These are phyloP conservation scores for Cystobasidium slooffiae DNA, from an alignment of 1,284 basidiomycete species.

Conservation along the genomic window DNA sequence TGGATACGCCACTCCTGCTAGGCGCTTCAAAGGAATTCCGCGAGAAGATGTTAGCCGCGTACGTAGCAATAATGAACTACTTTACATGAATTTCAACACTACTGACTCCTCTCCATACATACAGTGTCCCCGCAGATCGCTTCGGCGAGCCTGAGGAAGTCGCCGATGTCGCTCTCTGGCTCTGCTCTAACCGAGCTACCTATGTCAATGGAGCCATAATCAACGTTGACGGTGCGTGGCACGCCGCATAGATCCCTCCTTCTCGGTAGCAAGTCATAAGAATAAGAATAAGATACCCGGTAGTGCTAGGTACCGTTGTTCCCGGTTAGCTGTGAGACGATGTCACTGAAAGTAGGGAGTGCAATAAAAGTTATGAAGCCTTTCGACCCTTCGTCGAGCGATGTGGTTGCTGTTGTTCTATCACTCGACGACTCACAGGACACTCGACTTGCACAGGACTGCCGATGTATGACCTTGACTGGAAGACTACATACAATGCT, in stretches of 20 bases:
- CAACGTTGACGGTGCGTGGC: constrained; percentile 22
- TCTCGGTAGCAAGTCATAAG: no score
- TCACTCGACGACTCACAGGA: no score
- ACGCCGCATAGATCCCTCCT: neutral
- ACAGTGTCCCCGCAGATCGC: constrained; percentile 22
- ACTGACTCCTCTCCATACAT: neutral
- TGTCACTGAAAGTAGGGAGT: no score
- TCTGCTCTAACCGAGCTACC: constrained; percentile 16
- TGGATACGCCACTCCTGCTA: constrained; percentile 15
- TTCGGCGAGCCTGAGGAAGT: constrained; percentile 33
- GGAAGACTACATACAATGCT: no score
- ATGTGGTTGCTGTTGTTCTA: no score
- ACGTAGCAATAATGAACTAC: neutral
- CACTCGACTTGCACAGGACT: no score
- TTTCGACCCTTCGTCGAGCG: no score
- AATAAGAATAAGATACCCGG: no score
- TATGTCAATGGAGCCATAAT: constrained; percentile 34
- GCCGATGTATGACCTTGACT: no score
- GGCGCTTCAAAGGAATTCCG: constrained; percentile 16
- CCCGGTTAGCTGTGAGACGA: no score
- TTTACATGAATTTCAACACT: neutral
- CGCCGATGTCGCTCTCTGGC: constrained; percentile 26
- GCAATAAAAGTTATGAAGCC: no score
- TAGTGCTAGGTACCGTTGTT: no score
- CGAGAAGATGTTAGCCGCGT: constrained; percentile 16